phyloP scores from a whole-genome alignment of 2,329 filamentous ascomycete genomes.

The Claviceps sp. region DNA sequence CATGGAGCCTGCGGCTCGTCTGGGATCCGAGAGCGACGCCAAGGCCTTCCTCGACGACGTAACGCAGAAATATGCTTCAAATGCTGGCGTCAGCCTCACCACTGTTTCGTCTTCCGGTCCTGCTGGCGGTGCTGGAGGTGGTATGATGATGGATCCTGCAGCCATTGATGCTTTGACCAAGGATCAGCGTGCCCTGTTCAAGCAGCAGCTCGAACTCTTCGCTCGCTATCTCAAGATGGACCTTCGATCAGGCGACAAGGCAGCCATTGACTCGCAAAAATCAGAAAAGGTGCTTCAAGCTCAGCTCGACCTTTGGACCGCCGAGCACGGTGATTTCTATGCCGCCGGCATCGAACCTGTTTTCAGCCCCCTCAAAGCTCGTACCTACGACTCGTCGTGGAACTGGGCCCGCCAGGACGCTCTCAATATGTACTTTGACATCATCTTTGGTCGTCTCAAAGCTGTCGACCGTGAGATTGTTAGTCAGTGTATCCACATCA shows the following conservation, averaged over 20 bases:
- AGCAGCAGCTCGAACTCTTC: slow-evolving; percentile 92
- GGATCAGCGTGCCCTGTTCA: slow-evolving; percentile 90
- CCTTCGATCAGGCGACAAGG: slow-evolving; percentile 90
- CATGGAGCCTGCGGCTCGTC: slow-evolving; percentile 77
- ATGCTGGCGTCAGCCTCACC: slow-evolving; percentile 71
- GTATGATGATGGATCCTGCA: slow-evolving; percentile 99
- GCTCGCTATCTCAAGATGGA: slow-evolving; percentile 96
- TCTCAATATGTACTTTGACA: slow-evolving; percentile 96
- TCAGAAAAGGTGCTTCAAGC: slow-evolving; percentile 79
- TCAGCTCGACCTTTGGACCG: slow-evolving; percentile 87
- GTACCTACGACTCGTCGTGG: slow-evolving; percentile 96
- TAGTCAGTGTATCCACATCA: slow-evolving; percentile 95
- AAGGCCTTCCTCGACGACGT: slow-evolving; percentile 86
- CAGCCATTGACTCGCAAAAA: slow-evolving; percentile 70
- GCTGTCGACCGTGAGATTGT: slow-evolving; percentile 95
- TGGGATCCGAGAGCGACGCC: slow-evolving; percentile 80
- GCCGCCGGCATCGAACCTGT: slow-evolving; percentile 86
- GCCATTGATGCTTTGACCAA: slow-evolving; percentile 95
- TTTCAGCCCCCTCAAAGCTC: slow-evolving; percentile 86
- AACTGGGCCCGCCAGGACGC: slow-evolving; percentile 98
- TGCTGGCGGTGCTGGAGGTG: slow-evolving; percentile 55
- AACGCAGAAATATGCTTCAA: slow-evolving; percentile 75
- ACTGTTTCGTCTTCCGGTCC: slow-evolving; percentile 61
- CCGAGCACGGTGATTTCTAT: slow-evolving; percentile 94
- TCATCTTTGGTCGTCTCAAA: slow-evolving; percentile 90